Evolutionary conservation across 1,284 basidiomycete genomes (phyloP), one percentile per base, ranked within the genome.

Genomic region (Stygiomarasmius scandens): DNA sequence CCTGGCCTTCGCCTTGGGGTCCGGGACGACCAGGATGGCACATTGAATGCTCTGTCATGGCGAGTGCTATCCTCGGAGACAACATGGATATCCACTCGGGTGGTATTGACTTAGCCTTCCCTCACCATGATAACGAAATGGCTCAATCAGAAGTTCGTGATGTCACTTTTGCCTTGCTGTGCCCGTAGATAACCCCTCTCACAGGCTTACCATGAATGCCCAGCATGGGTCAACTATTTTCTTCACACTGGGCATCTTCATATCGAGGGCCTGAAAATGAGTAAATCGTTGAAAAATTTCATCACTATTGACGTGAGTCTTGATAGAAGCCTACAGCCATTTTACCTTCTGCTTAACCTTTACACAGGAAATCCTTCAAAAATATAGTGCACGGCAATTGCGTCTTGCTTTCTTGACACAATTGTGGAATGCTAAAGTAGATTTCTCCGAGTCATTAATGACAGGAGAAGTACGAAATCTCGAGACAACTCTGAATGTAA

Each of bases 31-130:
- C 97, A 1, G 97, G 97, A 10, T 99, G 97, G 97, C 97, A 99
- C 72, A 99, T 99, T 58, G 97, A 99, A 73, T 99, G 97, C 77
- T 96, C 94, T 10, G 97, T 98, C 47, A 99, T 99, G 97, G 96
- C 96, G 14, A 93, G 88, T 58, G 95, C 90, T 38, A 82, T 99
- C 50, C 81, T 99, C 48, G 97, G 97, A 8, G 84, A 91, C 57
- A 89, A 88, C 58, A 95, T 99, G 87, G 97, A 99, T 74, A 96
- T 99, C 63, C 97, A 99, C 71, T 97, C 95, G 5, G 97, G 97
- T 49, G 97, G 97, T 12, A 88, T 95, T 50, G 97, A 99, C 74
- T 82, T 99, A 59, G 93, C 95, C 51, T 99, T 99, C 78, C 97
- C 97, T 3, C 97, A 99, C 76, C 97, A 99, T 71, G 97, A 99